Percentiles rank a stretch among this genome's conserved stretches.
Conservation (phyloP, 2,329 filamentous ascomycete species). For the Tothia fuscella region DNA sequence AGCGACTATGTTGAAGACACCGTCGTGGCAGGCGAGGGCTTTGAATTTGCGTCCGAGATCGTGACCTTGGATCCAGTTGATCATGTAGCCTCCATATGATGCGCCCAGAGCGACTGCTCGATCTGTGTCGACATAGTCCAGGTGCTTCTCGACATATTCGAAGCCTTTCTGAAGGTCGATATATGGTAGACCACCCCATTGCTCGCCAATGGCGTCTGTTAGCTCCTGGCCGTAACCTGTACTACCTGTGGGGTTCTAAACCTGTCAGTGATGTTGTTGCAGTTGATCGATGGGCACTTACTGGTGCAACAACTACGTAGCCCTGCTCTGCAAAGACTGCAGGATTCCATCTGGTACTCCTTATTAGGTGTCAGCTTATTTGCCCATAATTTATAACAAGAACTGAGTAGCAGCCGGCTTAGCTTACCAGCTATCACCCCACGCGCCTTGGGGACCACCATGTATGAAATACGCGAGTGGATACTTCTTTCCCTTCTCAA, state of each 20-base stretch:
- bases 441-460: conserved; percentile 69
- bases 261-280: background rate
- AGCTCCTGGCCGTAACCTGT: conserved; percentile 73
- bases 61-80: conserved; percentile 82
- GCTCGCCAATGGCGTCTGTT: conserved; percentile 60
- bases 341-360: conserved; percentile 75
- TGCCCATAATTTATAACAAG: no score
- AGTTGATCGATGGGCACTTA: background rate
- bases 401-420: no score
- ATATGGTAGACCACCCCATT: conserved; percentile 83
- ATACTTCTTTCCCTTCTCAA: conserved; percentile 59
- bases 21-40: conserved; percentile 79
- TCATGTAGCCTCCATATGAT: conserved; percentile 34
- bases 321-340: conserved; percentile 80
- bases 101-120: conserved; percentile 64
- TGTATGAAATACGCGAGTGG: conserved; percentile 72
- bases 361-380: no score
- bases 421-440: conserved; percentile 66
- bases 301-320: conserved; percentile 65
- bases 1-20: conserved; percentile 56
- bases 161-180: conserved; percentile 69
- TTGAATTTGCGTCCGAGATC: conserved; percentile 73
- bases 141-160: conserved; percentile 55
- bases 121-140: conserved; percentile 56
- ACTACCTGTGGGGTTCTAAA: conserved; percentile 62